A percentile compares a stretch with the other conserved stretches of the same genome.
phyloP scores from a whole-genome alignment of 2,329 filamentous ascomycete species.

The Shiraia sp. region DNA sequence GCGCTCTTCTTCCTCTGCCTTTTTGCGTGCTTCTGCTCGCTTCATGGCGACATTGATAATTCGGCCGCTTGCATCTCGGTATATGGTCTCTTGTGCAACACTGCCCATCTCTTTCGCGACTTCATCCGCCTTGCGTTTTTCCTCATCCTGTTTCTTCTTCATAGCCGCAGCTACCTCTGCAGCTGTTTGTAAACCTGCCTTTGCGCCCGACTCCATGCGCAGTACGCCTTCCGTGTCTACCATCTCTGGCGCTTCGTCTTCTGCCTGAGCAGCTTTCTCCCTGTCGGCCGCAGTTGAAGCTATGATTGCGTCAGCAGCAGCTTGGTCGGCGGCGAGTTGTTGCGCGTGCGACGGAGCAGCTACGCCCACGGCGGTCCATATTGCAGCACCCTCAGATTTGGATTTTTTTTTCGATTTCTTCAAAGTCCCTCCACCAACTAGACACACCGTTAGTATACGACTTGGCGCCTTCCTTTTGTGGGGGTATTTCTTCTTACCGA shows the following conservation, averaged over 20 bases:
- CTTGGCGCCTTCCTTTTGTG: no score
- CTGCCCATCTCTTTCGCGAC: slow-evolving; percentile 43
- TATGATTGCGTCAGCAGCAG: slow-evolving; percentile 79
- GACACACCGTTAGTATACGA: slow-evolving; percentile 23
- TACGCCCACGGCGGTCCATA: slow-evolving; percentile 73
- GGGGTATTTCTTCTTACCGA: slow-evolving; percentile 33
- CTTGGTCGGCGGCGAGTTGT: slow-evolving; percentile 70
- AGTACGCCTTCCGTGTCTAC: slow-evolving; percentile 41
- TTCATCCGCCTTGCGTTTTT: slow-evolving; percentile 55
- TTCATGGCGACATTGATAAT: slow-evolving; percentile 92
- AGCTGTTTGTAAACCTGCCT: slow-evolving; percentile 84
- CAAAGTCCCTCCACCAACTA: slow-evolving; percentile 37
- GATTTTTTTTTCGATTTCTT: slow-evolving; percentile 67
- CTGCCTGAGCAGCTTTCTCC: slow-evolving; percentile 49
- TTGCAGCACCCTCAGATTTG: slow-evolving; percentile 19
- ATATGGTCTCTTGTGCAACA: slow-evolving; percentile 73
- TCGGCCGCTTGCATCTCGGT: slow-evolving; percentile 92
- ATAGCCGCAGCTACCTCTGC: slow-evolving; percentile 65
- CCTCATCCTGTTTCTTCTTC: slow-evolving; percentile 68
- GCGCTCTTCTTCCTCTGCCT: slow-evolving; percentile 70
- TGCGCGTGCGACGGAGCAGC: slow-evolving; percentile 55
- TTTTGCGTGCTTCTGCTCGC: slow-evolving; percentile 80
- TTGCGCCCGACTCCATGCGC: slow-evolving; percentile 87
- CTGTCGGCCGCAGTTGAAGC: slow-evolving; percentile 70
- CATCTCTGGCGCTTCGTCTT: slow-evolving; percentile 49